phyloP scores from a whole-genome alignment of 208 protist species.

The Acanthamoeba quina region DNA sequence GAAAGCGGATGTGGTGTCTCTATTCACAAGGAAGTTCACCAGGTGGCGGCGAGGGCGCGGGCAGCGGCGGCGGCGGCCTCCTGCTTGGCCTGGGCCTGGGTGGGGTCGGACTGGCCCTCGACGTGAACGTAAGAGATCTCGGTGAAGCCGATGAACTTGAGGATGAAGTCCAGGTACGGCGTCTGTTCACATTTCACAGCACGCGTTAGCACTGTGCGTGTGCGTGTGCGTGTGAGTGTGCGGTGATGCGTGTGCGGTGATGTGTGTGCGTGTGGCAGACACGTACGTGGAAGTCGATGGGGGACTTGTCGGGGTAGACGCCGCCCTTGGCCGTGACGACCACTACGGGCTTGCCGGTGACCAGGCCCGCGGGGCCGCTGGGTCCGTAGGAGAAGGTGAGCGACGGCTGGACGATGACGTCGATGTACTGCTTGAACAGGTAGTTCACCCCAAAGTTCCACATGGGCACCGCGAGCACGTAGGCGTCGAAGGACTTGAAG shows the following conservation, averaged over 20 bases:
- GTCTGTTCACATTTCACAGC: not conserved
- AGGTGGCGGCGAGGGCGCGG: not conserved
- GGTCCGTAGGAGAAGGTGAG: not conserved
- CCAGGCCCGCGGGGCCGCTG: not conserved
- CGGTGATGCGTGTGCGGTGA: not conserved
- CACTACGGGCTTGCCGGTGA: not conserved
- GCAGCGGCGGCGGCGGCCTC: not conserved
- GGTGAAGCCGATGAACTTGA: constrained; percentile 2
- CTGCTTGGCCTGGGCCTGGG: not conserved
- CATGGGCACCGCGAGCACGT: constrained; percentile 2
- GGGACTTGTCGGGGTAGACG: not conserved
- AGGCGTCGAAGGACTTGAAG: constrained; percentile 34
- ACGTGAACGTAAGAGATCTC: not conserved
- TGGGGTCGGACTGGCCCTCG: not conserved
- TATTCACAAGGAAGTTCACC: not conserved
- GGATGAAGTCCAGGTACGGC: not conserved
- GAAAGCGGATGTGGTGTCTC: no score
- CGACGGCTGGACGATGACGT: not conserved
- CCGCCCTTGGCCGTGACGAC: not conserved
- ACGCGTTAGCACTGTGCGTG: not conserved
- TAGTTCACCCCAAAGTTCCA: not conserved
- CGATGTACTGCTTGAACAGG: not conserved
- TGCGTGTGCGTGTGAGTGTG: no score
- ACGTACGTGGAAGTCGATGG: not conserved
- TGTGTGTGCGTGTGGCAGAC: not conserved